Evolutionary conservation across 352 stramenopile genomes (phyloP).

Genomic region (Phytopythium oedochilum): DNA sequence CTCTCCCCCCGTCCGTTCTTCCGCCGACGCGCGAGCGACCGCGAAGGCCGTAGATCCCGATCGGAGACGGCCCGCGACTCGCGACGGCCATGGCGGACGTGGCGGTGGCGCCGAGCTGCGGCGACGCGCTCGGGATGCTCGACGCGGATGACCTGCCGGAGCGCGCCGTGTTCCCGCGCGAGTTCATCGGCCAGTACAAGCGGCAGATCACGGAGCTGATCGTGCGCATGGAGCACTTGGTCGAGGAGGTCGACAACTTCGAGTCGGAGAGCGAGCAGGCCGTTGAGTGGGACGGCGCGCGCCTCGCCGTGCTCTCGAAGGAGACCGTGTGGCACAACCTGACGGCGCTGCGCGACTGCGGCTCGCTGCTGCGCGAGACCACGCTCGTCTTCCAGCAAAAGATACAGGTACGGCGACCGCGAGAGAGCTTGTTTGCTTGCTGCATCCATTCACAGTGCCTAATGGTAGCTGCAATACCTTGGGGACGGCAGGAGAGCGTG

Average conservation of each 20-base stretch:
- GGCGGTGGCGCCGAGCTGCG: neutral
- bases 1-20: neutral
- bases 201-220: slow-evolving; percentile 54
- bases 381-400: slow-evolving; percentile 51
- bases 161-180: slow-evolving; percentile 42
- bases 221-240: slow-evolving; percentile 44
- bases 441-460: too few relatives aligned
- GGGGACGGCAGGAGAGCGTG: slow-evolving; percentile 53
- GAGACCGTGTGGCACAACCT: slow-evolving; percentile 69
- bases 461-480: too few relatives aligned
- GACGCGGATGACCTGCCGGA: slow-evolving; percentile 38
- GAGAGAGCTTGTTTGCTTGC: neutral
- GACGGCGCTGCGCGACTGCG: slow-evolving; percentile 52
- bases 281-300: slow-evolving; percentile 28
- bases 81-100: slow-evolving; percentile 1
- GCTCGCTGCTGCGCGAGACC: slow-evolving; percentile 26
- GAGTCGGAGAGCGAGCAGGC: slow-evolving; percentile 35
- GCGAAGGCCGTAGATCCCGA: too few relatives aligned
- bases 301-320: slow-evolving; percentile 32
- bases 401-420: slow-evolving; percentile 21
- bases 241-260: slow-evolving; percentile 55
- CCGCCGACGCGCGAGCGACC: too few relatives aligned
- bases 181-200: slow-evolving; percentile 60
- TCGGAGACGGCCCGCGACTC: too few relatives aligned
- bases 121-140: slow-evolving; percentile 10